Conservation (phyloP, 2,329 filamentous ascomycete genomes). For the Ophiostoma novo-ulmi region DNA sequence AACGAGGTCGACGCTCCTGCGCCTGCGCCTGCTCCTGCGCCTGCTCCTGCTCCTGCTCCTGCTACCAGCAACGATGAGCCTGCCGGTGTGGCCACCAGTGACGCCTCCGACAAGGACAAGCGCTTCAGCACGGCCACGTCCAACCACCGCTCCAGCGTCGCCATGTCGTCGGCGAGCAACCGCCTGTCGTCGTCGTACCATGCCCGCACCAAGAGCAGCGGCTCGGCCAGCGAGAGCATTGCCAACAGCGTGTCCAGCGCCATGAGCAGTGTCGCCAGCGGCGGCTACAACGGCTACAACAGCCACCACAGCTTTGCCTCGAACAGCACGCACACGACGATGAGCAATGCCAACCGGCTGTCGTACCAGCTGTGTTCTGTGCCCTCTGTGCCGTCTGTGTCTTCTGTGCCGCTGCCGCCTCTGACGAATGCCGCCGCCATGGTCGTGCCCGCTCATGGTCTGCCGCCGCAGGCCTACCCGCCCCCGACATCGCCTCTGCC, state of each 20-base stretch:
- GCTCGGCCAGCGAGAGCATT: constrained; percentile 24
- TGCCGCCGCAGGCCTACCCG: background rate
- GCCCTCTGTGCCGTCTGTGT: background rate
- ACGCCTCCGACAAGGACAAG: background rate
- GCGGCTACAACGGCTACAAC: constrained; percentile 1
- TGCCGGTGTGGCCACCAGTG: background rate
- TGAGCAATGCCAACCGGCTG: constrained; percentile 17
- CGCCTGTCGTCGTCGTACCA: constrained; percentile 22
- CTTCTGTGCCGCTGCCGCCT: background rate
- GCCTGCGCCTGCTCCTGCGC: no score
- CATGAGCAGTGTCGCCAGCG: constrained; percentile 19
- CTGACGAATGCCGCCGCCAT: background rate
- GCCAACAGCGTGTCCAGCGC: constrained; percentile 20
- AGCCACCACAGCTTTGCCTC: constrained; percentile 16
- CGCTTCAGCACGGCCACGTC: constrained; percentile 7
- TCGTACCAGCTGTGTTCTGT: background rate
- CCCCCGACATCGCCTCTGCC: constrained; percentile 7
- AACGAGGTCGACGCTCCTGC: background rate
- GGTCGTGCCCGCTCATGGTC: background rate
- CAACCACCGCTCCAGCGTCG: constrained; percentile 14
- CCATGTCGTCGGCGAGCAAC: background rate
- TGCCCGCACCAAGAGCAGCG: constrained; percentile 25
- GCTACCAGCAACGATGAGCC: background rate
- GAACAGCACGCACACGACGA: constrained; percentile 17
- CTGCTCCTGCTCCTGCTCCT: no score